Conservation (phyloP, 2,329 filamentous ascomycete genomes). For the Fusarium multiceps region DNA sequence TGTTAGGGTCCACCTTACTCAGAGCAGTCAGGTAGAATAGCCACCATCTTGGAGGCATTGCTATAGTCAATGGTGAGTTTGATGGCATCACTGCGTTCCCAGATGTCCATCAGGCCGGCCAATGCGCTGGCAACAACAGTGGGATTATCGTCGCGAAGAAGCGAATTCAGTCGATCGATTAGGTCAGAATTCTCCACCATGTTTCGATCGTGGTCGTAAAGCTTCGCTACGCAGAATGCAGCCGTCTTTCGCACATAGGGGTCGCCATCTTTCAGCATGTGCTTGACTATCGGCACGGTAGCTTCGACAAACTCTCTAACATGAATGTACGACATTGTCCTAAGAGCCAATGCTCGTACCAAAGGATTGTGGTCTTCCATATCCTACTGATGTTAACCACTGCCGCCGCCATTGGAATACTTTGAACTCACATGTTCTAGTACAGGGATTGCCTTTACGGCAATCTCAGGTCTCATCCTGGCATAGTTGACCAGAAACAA, state of each 20-base stretch:
- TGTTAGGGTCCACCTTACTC: slow-evolving; percentile 73
- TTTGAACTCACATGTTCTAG: slow-evolving; percentile 74
- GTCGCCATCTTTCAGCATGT: slow-evolving; percentile 84
- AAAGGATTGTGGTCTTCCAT: slow-evolving; percentile 94
- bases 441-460: slow-evolving; percentile 90
- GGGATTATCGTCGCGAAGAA: slow-evolving; percentile 95
- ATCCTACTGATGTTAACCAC: slow-evolving; percentile 66
- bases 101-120: slow-evolving; percentile 94
- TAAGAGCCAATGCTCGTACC: slow-evolving; percentile 88
- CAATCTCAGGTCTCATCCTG: slow-evolving; percentile 91
- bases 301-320: slow-evolving; percentile 95
- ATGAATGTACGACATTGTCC: slow-evolving; percentile 97
- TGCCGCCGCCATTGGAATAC: background rate
- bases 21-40: slow-evolving; percentile 94
- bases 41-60: slow-evolving; percentile 97
- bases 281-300: slow-evolving; percentile 85
- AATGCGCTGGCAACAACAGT: slow-evolving; percentile 96
- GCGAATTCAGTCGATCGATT: slow-evolving; percentile 88
- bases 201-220: slow-evolving; percentile 94
- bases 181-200: slow-evolving; percentile 92
- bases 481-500: slow-evolving; percentile 98
- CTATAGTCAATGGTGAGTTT: slow-evolving; percentile 98
- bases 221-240: slow-evolving; percentile 94
- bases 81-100: slow-evolving; percentile 97
- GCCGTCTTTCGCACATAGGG: slow-evolving; percentile 98